Conservation (phyloP, 345 rosid species). For the Boechera stricta region DNA sequence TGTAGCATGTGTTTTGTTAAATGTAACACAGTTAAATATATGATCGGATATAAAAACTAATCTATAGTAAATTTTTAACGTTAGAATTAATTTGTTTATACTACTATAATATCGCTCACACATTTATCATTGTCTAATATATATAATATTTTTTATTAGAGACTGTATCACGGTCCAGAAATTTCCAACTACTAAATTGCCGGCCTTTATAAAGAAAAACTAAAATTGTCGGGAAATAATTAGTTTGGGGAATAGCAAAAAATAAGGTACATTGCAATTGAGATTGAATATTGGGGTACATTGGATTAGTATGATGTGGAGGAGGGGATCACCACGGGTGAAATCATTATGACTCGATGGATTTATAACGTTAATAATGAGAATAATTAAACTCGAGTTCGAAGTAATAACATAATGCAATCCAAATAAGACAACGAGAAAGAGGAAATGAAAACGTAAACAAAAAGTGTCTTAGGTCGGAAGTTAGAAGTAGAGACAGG, state of each 20-base stretch:
- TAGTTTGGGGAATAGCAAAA: background rate
- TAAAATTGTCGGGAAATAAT: background rate
- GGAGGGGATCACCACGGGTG: background rate
- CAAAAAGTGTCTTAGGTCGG: slow-evolving; percentile 24
- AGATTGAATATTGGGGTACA: background rate
- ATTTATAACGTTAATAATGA: slow-evolving; percentile 8
- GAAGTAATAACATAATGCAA: background rate
- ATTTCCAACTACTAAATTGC: slow-evolving; percentile 13
- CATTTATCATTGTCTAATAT: background rate
- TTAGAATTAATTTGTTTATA: background rate
- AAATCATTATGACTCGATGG: background rate
- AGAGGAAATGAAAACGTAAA: slow-evolving; percentile 10
- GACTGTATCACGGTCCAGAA: background rate
- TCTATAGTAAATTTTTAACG: background rate
- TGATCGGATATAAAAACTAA: background rate
- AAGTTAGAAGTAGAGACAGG: slow-evolving; percentile 49
- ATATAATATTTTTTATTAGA: background rate
- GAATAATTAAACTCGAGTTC: background rate
- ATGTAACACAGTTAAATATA: background rate
- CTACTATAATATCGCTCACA: background rate
- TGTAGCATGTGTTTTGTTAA: slow-evolving; percentile 5
- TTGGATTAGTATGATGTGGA: slow-evolving; percentile 11
- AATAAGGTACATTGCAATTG: background rate
- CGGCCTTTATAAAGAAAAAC: background rate
- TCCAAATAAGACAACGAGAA: background rate